phyloP scores from a whole-genome alignment of 73 alveolate genomes.

The Paramecium caudatum region DNA sequence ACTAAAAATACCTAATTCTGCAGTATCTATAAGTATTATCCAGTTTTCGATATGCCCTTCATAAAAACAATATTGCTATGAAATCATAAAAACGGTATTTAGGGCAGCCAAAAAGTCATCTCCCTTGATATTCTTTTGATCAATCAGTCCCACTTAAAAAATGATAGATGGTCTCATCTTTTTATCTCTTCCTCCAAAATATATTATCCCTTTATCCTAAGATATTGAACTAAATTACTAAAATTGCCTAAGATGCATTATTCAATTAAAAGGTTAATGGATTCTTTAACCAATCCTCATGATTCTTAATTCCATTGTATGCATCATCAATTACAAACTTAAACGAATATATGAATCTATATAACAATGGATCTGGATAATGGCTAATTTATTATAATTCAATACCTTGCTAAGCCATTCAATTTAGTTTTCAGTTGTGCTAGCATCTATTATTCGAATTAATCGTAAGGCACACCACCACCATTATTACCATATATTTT shows the following conservation, averaged over 20 bases:
- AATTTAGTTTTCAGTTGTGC: not conserved
- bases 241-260: constrained; percentile 3
- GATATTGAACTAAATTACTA: not conserved
- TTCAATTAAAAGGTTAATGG: constrained; percentile 43
- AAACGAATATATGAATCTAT: constrained; percentile 29
- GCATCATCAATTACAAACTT: constrained; percentile 1
- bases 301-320: constrained; percentile 31
- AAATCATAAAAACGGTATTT: constrained; percentile 68
- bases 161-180: constrained; percentile 13
- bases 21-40: constrained; percentile 37
- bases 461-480: constrained; percentile 40
- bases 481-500: constrained; percentile 50
- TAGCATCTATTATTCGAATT: constrained; percentile 10
- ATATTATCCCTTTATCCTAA: constrained; percentile 63
- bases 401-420: constrained; percentile 60
- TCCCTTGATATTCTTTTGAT: constrained; percentile 4
- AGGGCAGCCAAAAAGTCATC: constrained; percentile 47
- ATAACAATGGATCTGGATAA: constrained; percentile 49
- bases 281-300: constrained; percentile 54
- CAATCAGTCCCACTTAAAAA: constrained; percentile 30
- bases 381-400: not conserved
- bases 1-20: constrained; percentile 41
- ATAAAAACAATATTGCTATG: constrained; percentile 29
- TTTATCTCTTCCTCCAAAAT: constrained; percentile 57
- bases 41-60: constrained; percentile 46